Base-by-base conservation (phyloP, 1,284 basidiomycete species). In the Boletellus deceptivus region DNA sequence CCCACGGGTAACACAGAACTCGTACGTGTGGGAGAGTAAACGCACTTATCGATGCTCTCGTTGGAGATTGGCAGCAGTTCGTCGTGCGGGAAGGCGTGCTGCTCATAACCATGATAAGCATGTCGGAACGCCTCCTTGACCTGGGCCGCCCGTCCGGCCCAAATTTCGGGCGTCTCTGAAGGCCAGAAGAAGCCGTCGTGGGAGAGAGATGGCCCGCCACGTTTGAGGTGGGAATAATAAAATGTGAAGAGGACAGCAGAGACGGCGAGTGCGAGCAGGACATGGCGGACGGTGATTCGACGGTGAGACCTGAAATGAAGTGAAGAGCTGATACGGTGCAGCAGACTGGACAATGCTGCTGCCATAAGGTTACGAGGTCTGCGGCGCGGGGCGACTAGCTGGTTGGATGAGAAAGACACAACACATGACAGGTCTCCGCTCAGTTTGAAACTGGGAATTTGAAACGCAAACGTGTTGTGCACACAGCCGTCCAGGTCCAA, bases 61-160 rank as follows among this genome's bases (percentile, higher is more conserved):
- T 78, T 76, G 6, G 76, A 71, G 11, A 83, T 6, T 0, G 86
- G 84, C 37, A 62, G 60, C 22, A 88, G 65, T 63, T 89, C 85
- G 57, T 89, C 86, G 43, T 73, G 71, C 2, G 80, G 79, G 3
- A 73, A 72, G 0, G 83, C 84, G 53, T 77, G 74, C 33, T 60
- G 57, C 56, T 82, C 75, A 59, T 88, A 88, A 0, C 79, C 82
- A 42, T 64, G 63, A 56, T 86, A 88, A 2, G 84, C 83, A 63
- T 86, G 80, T 11, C 70, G 53, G 59, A 86, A 88, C 0, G 84
- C 82, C 27, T 74, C 55, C 61, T 77, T 83, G 37, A 88, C 83
- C 46, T 74, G 67, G 13, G 72, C 68, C 2, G 86, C 83, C n/a
- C 83, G 72, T 10, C 67, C 61, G 9, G 71, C 61, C 84, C 85